Conservation (phyloP, 257 asterid species). For the Solanum arcanum region DNA sequence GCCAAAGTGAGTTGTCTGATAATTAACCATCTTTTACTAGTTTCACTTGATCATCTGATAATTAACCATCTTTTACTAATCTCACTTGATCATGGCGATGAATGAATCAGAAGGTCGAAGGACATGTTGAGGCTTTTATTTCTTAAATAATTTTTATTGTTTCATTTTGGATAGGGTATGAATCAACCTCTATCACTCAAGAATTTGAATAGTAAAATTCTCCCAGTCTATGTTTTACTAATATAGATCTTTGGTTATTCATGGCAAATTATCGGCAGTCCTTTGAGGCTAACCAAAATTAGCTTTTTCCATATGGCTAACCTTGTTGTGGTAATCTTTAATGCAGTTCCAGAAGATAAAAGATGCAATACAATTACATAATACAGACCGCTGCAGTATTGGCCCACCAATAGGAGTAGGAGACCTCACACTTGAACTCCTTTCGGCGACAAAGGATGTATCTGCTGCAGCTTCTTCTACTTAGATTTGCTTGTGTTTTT, state of each 20-base stretch:
- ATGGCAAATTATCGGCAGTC: background rate
- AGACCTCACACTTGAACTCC: constrained; percentile 39
- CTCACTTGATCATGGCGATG: background rate
- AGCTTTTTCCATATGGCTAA: background rate
- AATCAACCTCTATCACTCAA: background rate
- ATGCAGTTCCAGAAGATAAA: constrained; percentile 82
- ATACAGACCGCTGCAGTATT: constrained; percentile 84
- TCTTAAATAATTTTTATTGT: background rate
- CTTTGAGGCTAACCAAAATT: background rate
- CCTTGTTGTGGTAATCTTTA: background rate
- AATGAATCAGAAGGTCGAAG: background rate
- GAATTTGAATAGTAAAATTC: background rate
- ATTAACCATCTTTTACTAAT: background rate
- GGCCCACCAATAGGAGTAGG: constrained; percentile 82
- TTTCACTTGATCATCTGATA: background rate
- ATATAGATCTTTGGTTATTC: background rate
- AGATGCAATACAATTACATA: constrained; percentile 71
- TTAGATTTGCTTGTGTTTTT: constrained; percentile 3
- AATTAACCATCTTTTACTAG: background rate
- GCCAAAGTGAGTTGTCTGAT: constrained; percentile 51
- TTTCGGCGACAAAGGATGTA: constrained; percentile 31
- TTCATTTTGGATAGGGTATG: background rate
- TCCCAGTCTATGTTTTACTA: background rate
- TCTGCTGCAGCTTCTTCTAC: constrained; percentile 30
- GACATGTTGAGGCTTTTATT: background rate